Conservation (phyloP, 1,284 basidiomycete genomes). For the Apiotrichum montevideense region DNA sequence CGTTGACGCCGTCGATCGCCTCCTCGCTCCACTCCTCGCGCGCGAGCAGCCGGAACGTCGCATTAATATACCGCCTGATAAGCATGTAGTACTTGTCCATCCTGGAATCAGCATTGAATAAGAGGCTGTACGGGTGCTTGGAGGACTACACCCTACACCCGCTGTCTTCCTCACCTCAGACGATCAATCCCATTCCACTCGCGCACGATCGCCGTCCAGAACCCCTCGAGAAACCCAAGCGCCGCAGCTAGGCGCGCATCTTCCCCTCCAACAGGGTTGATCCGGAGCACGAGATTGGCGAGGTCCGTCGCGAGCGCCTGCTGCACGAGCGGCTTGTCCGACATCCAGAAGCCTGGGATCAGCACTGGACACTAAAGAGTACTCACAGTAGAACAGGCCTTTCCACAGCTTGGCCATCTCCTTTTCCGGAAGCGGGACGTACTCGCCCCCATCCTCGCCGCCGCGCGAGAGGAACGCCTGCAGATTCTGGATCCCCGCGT, state of each 20-base stretch:
- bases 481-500: constrained; percentile 76
- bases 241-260: constrained; percentile 50
- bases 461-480: constrained; percentile 65
- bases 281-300: constrained; percentile 69
- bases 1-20: constrained; percentile 58
- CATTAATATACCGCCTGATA: constrained; percentile 78
- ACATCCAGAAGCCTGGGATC: constrained; percentile 91
- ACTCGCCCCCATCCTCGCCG: constrained; percentile 46
- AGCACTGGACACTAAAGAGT: not conserved
- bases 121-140: too few relatives aligned
- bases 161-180: constrained; percentile 57
- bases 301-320: constrained; percentile 83
- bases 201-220: constrained; percentile 80
- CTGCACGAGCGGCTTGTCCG: constrained; percentile 94
- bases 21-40: constrained; percentile 61
- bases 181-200: constrained; percentile 93
- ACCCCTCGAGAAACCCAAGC: constrained; percentile 73
- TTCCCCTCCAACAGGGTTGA: constrained; percentile 48
- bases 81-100: constrained; percentile 98
- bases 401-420: constrained; percentile 97
- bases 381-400: constrained; percentile 89
- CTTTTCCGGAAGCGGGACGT: constrained; percentile 51
- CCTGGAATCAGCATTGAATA: constrained; percentile 48
- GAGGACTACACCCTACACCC: not conserved
- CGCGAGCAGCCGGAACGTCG: constrained; percentile 72